A percentile compares a stretch with the other conserved stretches of the same genome.
Conservation (phyloP, 495 filamentous ascomycete genomes). For the Aspergillus sclerotioniger region DNA sequence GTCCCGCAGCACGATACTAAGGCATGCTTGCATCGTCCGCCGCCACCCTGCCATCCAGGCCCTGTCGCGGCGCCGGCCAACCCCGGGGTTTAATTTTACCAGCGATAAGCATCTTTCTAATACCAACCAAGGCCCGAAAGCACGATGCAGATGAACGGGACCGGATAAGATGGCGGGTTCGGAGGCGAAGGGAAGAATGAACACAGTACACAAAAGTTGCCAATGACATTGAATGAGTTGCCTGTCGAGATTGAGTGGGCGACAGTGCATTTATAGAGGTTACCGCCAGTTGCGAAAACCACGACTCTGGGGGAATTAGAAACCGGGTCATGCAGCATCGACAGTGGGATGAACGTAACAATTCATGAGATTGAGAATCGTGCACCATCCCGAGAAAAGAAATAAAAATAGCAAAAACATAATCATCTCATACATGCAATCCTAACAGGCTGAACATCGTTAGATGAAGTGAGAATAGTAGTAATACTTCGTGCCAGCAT, state of each 20-base stretch:
- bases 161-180: not conserved
- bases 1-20: not conserved
- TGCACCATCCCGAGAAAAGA: conserved; percentile 17
- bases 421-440: conserved; percentile 33
- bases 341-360: conserved; percentile 18
- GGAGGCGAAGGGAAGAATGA: not conserved
- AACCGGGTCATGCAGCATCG: conserved; percentile 13
- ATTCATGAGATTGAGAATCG: conserved; percentile 16
- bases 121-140: conserved; percentile 4
- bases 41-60: not conserved
- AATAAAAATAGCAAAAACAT: conserved; percentile 20
- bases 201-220: not conserved
- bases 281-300: conserved; percentile 6
- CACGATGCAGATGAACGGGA: not conserved
- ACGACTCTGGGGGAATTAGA: not conserved
- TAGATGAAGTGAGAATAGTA: conserved; percentile 17
- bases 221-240: conserved; percentile 6
- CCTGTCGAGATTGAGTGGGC: not conserved
- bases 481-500: conserved; percentile 36
- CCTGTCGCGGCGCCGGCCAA: not conserved
- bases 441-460: conserved; percentile 24
- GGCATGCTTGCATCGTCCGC: not conserved
- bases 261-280: conserved; percentile 1
- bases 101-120: conserved; percentile 21
- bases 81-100: conserved; percentile 17